A percentile compares a stretch with the other conserved stretches of the same genome.
Conservation (phyloP, 169 alveolate genomes). For the Sarcocystis neurona region DNA sequence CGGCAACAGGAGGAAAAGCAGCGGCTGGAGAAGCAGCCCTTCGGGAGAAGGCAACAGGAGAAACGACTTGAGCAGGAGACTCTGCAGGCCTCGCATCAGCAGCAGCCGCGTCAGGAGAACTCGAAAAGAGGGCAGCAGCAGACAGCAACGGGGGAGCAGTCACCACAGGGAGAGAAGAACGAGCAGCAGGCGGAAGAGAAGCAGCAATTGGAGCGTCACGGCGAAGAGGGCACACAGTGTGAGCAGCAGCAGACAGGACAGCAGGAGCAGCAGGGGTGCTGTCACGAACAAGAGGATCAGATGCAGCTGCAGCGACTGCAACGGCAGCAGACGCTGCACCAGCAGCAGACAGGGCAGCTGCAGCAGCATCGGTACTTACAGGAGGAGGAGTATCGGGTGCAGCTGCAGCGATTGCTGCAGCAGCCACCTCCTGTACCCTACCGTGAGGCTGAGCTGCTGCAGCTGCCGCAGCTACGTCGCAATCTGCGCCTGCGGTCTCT, state of each 20-base stretch:
- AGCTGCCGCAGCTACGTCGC: background rate
- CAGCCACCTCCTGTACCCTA: background rate
- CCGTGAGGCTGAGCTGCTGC: background rate
- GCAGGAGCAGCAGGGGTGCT: constrained; percentile 1
- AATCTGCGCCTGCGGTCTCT: background rate
- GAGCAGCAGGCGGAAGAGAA: too few relatives aligned
- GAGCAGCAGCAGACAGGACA: too few relatives aligned
- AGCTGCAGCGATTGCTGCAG: too few relatives aligned
- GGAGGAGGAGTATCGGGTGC: too few relatives aligned
- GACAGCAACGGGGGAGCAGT: too few relatives aligned
- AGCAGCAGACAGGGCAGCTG: too few relatives aligned
- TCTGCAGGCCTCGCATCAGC: background rate
- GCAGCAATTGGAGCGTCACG: too few relatives aligned
- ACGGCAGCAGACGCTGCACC: background rate
- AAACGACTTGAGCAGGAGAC: background rate
- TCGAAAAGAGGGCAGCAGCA: too few relatives aligned
- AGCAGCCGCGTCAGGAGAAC: background rate
- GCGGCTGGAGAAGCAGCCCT: background rate
- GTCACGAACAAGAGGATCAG: background rate
- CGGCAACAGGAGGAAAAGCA: constrained; percentile 11
- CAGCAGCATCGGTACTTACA: too few relatives aligned
- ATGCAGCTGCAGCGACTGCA: background rate
- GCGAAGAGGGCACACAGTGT: too few relatives aligned
- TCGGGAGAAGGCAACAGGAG: background rate
- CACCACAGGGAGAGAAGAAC: too few relatives aligned